Evolutionary conservation across 257 asterid species (phyloP), one percentile per base, ranked within the genome.

Genomic region (Misopates orontium): DNA sequence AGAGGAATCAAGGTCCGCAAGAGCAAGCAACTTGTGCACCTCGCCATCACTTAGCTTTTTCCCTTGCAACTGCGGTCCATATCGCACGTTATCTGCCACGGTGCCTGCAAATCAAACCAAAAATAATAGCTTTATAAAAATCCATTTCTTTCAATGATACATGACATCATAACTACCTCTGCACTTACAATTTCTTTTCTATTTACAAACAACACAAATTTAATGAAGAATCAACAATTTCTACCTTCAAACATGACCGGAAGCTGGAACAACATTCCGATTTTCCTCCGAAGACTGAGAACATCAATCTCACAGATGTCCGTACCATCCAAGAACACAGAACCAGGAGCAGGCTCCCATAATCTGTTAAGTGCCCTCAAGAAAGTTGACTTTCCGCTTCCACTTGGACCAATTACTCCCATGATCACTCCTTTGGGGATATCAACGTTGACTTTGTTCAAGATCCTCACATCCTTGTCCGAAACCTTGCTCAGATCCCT

Each of bases 321-420:
- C 18, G 62, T 52, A 61, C 88, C 86, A 48, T 87, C 96, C 69
- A 85, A 56, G 64, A 89, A 86, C 67, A 89, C 90, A 11, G 90
- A 62, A 20, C 71, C 79, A 60, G 84, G 49, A 8, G 83, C 67
- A 18, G 96, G 95, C 72, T 89, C 95, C 96, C 95, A 89, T 42
- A 89, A 49, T 49, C 96, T 77, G 48, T 86, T 89, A 0, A 89
- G 77, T 32, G 95, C 89, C 79, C 96, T 75, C 65, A 86, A 74
- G 48, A 86, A 74, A 6, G 92, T 86, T 8, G 96, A 89, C 71
- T 89, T 89, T 20, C 96, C 95, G 39, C 96, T 86, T 12, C 95
- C 95, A 66, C 95, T 89, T 2, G 96, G 96, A 15, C 96, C 95
- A 42, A 89, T 84, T 28, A 89, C 80, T 19, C 96, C 96, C 85